Evolutionary conservation across 352 stramenopile genomes (phyloP).

Genomic region (Globisporangium polare): DNA sequence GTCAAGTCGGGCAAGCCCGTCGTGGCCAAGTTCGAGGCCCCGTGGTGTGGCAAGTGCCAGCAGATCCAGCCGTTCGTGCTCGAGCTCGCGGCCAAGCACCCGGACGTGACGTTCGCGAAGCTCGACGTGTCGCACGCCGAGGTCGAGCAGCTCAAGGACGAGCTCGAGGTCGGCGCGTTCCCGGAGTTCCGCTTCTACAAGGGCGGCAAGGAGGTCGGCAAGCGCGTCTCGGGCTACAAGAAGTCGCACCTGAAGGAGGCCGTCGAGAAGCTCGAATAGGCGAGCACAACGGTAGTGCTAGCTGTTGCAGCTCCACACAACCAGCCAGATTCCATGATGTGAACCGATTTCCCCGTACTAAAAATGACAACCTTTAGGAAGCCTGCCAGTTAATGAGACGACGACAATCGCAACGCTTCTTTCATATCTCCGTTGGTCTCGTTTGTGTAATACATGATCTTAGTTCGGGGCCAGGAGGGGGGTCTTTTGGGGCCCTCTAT

Average conservation of each 20-base stretch:
- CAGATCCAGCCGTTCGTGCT: constrained; percentile 79
- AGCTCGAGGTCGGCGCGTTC: constrained; percentile 65
- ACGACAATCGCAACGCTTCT: too few species aligned
- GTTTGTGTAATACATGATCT: background rate
- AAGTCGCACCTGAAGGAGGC: constrained; percentile 73
- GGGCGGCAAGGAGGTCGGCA: constrained; percentile 66
- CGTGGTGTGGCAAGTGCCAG: constrained; percentile 84
- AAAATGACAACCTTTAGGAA: too few species aligned
- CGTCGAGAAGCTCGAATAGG: constrained; percentile 49
- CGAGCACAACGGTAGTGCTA: constrained; percentile 3
- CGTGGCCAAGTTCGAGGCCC: constrained; percentile 82
- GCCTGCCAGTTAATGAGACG: too few species aligned
- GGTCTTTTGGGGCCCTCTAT: background rate
- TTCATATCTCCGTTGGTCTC: too few species aligned
- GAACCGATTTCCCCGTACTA: too few species aligned
- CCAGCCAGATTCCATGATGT: too few species aligned
- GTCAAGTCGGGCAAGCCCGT: constrained; percentile 67
- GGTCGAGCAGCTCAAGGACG: constrained; percentile 71
- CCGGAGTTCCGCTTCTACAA: constrained; percentile 88
- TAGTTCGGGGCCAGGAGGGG: background rate
- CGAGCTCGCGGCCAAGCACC: constrained; percentile 60
- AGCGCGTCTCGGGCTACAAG: constrained; percentile 81
- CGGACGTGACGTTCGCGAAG: constrained; percentile 76
- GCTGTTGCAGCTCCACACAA: background rate
- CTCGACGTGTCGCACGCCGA: constrained; percentile 70